phyloP scores from a whole-genome alignment of 2,329 filamentous ascomycete species.

The Rugonectria rugulosa region DNA sequence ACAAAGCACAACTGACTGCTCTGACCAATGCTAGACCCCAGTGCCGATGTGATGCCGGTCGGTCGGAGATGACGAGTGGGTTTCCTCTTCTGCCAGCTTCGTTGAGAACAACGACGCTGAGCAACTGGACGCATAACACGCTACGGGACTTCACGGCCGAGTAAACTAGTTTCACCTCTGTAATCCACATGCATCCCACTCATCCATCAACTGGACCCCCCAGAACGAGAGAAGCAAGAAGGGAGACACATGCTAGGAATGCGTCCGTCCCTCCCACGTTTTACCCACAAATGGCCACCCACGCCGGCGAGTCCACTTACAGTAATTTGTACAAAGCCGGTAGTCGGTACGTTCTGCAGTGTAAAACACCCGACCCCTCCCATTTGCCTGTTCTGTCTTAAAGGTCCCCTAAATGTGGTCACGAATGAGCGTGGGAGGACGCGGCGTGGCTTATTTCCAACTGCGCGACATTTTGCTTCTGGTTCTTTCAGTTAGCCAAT shows the following conservation, averaged over 20 bases:
- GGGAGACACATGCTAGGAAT: not conserved
- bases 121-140: slow-evolving; percentile 14
- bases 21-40: not conserved
- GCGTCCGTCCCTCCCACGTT: not conserved
- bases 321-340: no score
- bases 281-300: not conserved
- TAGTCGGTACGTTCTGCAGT: no score
- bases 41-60: slow-evolving; percentile 28
- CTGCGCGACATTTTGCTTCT: slow-evolving; percentile 15
- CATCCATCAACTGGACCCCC: not conserved
- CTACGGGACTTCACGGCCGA: slow-evolving; percentile 29
- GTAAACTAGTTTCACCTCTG: not conserved
- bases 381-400: slow-evolving; percentile 2
- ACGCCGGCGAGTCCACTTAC: not conserved
- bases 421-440: slow-evolving; percentile 3
- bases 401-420: not conserved
- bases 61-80: slow-evolving; percentile 38
- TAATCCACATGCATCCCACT: slow-evolving; percentile 9
- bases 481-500: not conserved
- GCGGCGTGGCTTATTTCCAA: not conserved
- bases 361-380: not conserved
- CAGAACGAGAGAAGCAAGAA: not conserved
- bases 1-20: no score
- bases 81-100: not conserved
- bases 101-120: not conserved